A percentile compares a stretch with the other conserved stretches of the same genome.
These are phyloP conservation scores for Coniferiporia weirii DNA, from an alignment of 1,284 basidiomycete genomes.

Conservation along the genomic window DNA sequence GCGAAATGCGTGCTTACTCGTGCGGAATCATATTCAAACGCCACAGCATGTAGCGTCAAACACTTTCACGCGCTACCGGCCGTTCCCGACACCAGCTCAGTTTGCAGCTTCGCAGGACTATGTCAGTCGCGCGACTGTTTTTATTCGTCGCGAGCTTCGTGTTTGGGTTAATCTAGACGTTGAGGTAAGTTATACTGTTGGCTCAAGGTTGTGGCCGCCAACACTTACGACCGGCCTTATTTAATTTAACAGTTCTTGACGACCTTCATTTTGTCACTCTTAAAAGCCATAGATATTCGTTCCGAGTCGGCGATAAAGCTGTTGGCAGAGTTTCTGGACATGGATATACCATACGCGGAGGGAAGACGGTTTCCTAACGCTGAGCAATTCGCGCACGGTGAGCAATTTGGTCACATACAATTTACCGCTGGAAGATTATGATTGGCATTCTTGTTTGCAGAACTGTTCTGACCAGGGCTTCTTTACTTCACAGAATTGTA, in stretches of 20 bases:
- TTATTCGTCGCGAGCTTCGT: conserved; percentile 77
- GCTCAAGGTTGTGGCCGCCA: not conserved
- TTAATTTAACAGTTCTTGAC: conserved; percentile 28
- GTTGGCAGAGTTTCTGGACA: conserved; percentile 79
- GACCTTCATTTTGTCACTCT: conserved; percentile 76
- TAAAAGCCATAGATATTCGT: conserved; percentile 85
- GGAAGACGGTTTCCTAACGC: conserved; percentile 61
- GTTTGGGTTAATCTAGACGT: conserved; percentile 82
- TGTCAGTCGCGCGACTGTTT: conserved; percentile 68
- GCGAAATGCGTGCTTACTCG: not conserved
- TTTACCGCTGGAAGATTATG: conserved; percentile 18
- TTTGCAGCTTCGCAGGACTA: conserved; percentile 70
- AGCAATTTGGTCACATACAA: conserved; percentile 22
- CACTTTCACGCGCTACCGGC: conserved; percentile 71
- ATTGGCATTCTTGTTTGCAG: conserved; percentile 10
- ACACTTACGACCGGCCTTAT: not conserved
- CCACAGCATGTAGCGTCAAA: conserved; percentile 82
- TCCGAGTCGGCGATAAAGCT: conserved; percentile 80
- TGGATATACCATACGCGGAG: conserved; percentile 51
- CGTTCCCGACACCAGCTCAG: conserved; percentile 75
- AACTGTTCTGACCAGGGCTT: conserved; percentile 14
- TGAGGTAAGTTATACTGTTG: conserved; percentile 50
- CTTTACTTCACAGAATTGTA: conserved; percentile 61
- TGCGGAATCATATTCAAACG: conserved; percentile 8
- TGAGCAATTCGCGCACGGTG: conserved; percentile 88